Evolutionary conservation across 2,329 filamentous ascomycete genomes (phyloP).

Genomic region (Cytospora mali): DNA sequence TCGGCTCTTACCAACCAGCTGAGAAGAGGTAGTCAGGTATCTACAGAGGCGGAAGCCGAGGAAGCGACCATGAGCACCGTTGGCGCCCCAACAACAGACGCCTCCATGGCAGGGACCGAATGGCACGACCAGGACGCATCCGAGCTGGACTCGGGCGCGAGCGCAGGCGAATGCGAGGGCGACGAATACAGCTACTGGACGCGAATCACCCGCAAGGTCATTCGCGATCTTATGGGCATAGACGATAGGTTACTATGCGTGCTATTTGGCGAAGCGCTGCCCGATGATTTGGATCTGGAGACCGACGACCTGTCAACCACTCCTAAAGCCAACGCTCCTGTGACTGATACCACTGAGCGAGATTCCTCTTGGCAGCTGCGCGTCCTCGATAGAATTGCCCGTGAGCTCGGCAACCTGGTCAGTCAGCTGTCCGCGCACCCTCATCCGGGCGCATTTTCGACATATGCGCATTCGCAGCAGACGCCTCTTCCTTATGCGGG

Average conservation of each 20-base stretch:
- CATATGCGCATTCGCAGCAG: conserved; percentile 69
- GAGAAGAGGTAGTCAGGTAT: conserved; percentile 21
- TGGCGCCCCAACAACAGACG: conserved; percentile 41
- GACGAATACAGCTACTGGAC: conserved; percentile 74
- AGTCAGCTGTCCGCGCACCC: conserved; percentile 72
- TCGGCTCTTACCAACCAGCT: conserved; percentile 44
- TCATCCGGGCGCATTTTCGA: conserved; percentile 88
- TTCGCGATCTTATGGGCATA: conserved; percentile 87
- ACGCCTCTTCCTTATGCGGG: conserved; percentile 76
- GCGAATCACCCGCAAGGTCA: conserved; percentile 80
- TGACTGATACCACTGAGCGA: conserved; percentile 31
- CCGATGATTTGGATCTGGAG: conserved; percentile 45
- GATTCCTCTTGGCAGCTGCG: conserved; percentile 70
- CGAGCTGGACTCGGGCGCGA: conserved; percentile 40
- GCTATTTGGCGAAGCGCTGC: conserved; percentile 80
- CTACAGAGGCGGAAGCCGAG: conserved; percentile 34
- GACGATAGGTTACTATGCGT: conserved; percentile 84
- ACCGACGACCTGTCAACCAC: conserved; percentile 50
- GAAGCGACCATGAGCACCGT: conserved; percentile 37
- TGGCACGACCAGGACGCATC: conserved; percentile 56
- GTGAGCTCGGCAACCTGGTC: conserved; percentile 82
- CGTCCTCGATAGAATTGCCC: conserved; percentile 81
- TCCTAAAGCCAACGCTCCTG: conserved; percentile 16
- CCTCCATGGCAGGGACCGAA: conserved; percentile 43
- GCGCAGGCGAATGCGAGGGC: conserved; percentile 37